Evolutionary conservation across 2,329 filamentous ascomycete species (phyloP).

Genomic region (Alternaria ventricosa): DNA sequence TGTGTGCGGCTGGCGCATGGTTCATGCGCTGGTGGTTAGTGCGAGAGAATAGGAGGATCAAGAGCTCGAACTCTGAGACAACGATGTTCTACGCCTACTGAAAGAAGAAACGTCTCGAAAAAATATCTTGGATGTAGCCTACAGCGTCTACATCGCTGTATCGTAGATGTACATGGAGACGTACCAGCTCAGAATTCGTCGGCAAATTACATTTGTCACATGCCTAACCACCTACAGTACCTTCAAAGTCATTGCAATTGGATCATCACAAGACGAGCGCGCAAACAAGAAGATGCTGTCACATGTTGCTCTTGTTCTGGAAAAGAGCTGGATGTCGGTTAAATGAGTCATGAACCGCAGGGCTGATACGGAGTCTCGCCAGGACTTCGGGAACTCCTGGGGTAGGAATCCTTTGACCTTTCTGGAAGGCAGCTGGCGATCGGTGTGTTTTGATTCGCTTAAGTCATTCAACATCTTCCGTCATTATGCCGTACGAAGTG

Average conservation of each 20-base stretch:
- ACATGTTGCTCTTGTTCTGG: neutral
- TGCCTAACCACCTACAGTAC: too few species aligned
- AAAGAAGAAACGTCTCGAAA: neutral
- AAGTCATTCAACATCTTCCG: neutral
- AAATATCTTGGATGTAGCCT: neutral
- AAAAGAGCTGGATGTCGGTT: neutral
- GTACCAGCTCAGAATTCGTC: too few species aligned
- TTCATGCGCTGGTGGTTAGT: slow-evolving; percentile 1
- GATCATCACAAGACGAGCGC: too few species aligned
- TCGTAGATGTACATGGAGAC: too few species aligned
- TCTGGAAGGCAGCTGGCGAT: neutral
- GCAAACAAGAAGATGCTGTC: neutral
- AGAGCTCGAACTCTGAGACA: neutral
- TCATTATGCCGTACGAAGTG: neutral
- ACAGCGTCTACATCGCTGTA: too few species aligned
- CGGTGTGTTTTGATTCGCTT: neutral
- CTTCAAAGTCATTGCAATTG: too few species aligned
- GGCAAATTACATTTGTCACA: too few species aligned
- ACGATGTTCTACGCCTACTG: slow-evolving; percentile 2
- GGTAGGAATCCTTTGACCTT: neutral
- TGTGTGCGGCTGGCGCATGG: slow-evolving; percentile 1
- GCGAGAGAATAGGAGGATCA: neutral
- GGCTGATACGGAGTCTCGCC: neutral
- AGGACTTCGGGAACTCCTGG: neutral
- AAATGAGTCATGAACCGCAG: neutral